Percentiles rank a stretch among this genome's conserved stretches.
Conservation (phyloP, 2,329 filamentous ascomycete species). For the Epichloe glyceriae region DNA sequence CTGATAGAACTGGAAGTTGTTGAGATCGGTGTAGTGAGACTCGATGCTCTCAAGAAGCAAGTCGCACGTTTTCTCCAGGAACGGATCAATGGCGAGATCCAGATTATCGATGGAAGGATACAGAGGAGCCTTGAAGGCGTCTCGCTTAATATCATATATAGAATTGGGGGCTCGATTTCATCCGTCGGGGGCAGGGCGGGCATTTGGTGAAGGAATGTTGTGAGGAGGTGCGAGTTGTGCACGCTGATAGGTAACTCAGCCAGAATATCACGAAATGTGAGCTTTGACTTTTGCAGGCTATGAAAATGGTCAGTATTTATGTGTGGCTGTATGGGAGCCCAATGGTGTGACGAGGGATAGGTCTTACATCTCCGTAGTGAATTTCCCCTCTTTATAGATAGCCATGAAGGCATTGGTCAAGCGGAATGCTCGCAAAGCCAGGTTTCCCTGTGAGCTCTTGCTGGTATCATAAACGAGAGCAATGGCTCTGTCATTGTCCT, state of each 20-base stretch:
- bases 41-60: slow-evolving; percentile 93
- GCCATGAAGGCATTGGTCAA: slow-evolving; percentile 78
- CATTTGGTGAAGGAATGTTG: slow-evolving; percentile 86
- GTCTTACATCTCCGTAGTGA: slow-evolving; percentile 82
- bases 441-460: slow-evolving; percentile 80
- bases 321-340: not conserved
- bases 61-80: slow-evolving; percentile 96
- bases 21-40: slow-evolving; percentile 94
- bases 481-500: slow-evolving; percentile 78
- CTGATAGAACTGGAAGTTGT: slow-evolving; percentile 97
- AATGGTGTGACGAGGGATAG: not conserved
- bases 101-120: slow-evolving; percentile 82
- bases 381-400: slow-evolving; percentile 93
- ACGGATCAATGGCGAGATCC: slow-evolving; percentile 89
- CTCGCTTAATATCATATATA: slow-evolving; percentile 61
- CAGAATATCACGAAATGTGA: slow-evolving; percentile 88
- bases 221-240: slow-evolving; percentile 96
- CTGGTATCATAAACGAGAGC: slow-evolving; percentile 91
- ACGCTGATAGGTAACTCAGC: slow-evolving; percentile 79
- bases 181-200: slow-evolving; percentile 49
- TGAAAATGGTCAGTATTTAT: slow-evolving; percentile 1
- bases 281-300: slow-evolving; percentile 86
- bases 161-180: slow-evolving; percentile 66
- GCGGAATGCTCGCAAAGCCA: slow-evolving; percentile 84
- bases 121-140: slow-evolving; percentile 51